Evolutionary conservation across 371 early-diverging fungal genomes (phyloP).

Genomic region (Lichtheimia hyalospora): DNA sequence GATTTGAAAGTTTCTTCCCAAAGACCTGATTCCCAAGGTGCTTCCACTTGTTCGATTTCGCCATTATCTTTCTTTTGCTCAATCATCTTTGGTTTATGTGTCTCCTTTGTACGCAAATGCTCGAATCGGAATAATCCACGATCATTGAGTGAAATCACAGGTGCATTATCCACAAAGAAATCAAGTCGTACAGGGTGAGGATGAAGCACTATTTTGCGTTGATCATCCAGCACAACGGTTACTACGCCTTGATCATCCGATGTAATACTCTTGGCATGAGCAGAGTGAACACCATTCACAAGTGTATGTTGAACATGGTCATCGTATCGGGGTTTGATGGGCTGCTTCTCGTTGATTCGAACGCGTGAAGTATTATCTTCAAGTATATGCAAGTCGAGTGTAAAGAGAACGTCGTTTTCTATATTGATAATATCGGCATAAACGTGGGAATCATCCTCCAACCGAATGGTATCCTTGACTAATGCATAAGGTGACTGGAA

Average conservation of each 20-base stretch:
- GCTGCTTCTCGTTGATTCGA: constrained; percentile 66
- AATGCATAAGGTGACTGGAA: constrained; percentile 67
- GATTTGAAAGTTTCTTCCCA: constrained; percentile 92
- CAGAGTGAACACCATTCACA: constrained; percentile 33
- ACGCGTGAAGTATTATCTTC: constrained; percentile 68
- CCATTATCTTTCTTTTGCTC: constrained; percentile 41
- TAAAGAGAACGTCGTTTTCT: constrained; percentile 42
- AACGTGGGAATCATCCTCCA: constrained; percentile 47
- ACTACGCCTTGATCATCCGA: constrained; percentile 13
- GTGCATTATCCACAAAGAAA: constrained; percentile 58
- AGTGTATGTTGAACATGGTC: constrained; percentile 65
- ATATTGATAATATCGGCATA: constrained; percentile 61
- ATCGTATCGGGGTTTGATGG: constrained; percentile 72
- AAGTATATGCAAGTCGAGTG: constrained; percentile 52
- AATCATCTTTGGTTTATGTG: constrained; percentile 44
- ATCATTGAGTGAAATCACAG: constrained; percentile 78
- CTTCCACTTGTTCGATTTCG: constrained; percentile 41
- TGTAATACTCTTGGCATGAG: constrained; percentile 8
- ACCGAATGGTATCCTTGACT: constrained; percentile 44
- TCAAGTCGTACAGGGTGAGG: constrained; percentile 68
- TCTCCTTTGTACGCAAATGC: constrained; percentile 69
- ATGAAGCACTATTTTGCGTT: constrained; percentile 49
- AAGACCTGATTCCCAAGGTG: constrained; percentile 58
- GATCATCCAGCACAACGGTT: constrained; percentile 21
- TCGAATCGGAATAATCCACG: constrained; percentile 86